These are phyloP conservation scores for Sarocladium kiliense DNA, from an alignment of 2,329 filamentous ascomycete species.

Conservation along the genomic window DNA sequence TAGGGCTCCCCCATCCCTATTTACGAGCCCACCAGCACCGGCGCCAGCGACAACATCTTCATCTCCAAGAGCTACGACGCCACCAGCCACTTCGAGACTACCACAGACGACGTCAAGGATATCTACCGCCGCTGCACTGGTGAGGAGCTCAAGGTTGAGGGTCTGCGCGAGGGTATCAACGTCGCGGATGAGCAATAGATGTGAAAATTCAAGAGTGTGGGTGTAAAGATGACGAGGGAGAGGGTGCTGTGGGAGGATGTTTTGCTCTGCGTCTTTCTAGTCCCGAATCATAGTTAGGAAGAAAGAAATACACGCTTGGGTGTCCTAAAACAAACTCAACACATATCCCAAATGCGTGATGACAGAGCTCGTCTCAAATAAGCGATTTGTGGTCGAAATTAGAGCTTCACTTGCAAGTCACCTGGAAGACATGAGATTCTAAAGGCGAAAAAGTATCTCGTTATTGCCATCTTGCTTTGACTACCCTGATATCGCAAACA, in stretches of 20 bases:
- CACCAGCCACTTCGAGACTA: conserved; percentile 94
- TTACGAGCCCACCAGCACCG: conserved; percentile 83
- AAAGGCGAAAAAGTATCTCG: background rate
- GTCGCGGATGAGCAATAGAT: conserved; percentile 61
- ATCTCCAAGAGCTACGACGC: conserved; percentile 99
- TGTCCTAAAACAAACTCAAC: too few relatives aligned
- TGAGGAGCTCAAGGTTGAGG: conserved; percentile 83
- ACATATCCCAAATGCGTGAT: too few relatives aligned
- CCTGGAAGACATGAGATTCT: too few relatives aligned
- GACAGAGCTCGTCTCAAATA: too few relatives aligned
- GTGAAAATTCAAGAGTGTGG: background rate
- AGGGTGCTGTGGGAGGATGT: background rate
- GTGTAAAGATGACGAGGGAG: background rate
- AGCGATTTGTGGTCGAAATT: too few relatives aligned
- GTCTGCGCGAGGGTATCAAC: conserved; percentile 72
- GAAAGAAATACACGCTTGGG: conserved; percentile 1
- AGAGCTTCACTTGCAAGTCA: too few relatives aligned
- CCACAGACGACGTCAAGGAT: conserved; percentile 85
- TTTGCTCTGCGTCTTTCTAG: background rate
- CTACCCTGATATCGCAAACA: conserved; percentile 8
- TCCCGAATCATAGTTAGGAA: background rate
- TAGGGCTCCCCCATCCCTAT: conserved; percentile 80
- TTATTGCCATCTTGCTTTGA: conserved; percentile 5
- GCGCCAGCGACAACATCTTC: conserved; percentile 84
- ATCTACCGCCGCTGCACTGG: conserved; percentile 82